Evolutionary conservation across 805 yeast species (phyloP).

Genomic region (Hanseniaspora hatyaiensis): DNA sequence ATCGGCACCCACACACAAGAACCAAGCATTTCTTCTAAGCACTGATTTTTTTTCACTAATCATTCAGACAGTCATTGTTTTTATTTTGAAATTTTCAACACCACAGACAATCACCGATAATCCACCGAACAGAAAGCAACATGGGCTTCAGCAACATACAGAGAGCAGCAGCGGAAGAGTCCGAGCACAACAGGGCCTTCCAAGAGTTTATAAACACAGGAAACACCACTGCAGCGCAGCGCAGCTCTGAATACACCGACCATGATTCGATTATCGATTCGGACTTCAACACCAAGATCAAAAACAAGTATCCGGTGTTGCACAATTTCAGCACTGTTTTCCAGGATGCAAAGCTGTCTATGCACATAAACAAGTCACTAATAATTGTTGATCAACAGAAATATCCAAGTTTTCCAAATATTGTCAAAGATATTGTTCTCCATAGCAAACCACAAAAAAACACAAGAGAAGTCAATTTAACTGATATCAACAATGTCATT

Average conservation of each 20-base stretch:
- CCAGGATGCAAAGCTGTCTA: background rate
- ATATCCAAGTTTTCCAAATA: background rate
- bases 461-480: background rate
- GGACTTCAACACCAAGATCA: background rate
- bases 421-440: background rate
- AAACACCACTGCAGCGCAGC: background rate
- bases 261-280: background rate
- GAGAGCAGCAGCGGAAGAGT: no score
- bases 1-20: no score
- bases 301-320: background rate
- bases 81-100: no score
- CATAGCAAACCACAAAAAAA: background rate
- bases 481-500: constrained; percentile 2
- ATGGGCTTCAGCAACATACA: no score
- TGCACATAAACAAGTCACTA: background rate
- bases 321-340: background rate
- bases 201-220: background rate
- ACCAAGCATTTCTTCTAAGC: no score
- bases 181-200: background rate
- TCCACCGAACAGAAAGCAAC: no score
- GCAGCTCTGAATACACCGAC: background rate
- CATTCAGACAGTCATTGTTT: no score
- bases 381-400: background rate
- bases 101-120: no score
- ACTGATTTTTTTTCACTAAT: no score